These are phyloP conservation scores for Globisporangium lucens DNA, from an alignment of 352 stramenopile species.

Conservation along the genomic window DNA sequence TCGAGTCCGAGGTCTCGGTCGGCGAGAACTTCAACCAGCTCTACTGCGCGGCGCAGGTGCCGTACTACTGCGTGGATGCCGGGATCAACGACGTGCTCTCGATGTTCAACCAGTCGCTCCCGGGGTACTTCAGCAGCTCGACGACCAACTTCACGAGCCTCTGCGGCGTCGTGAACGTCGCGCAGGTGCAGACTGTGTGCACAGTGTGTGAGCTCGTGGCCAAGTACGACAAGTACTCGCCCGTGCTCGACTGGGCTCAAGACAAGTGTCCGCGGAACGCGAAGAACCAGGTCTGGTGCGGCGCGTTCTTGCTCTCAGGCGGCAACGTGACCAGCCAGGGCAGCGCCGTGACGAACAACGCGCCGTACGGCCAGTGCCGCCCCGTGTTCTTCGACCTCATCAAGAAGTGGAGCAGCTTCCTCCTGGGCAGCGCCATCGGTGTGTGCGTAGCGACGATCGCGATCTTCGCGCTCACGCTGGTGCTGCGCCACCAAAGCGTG, in stretches of 20 bases:
- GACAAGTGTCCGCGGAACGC: conserved; percentile 46
- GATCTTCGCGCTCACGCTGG: conserved; percentile 53
- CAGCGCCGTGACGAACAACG: conserved; percentile 35
- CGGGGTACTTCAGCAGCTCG: conserved; percentile 34
- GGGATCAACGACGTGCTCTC: conserved; percentile 40
- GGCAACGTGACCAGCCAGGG: conserved; percentile 19
- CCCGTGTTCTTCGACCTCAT: conserved; percentile 57
- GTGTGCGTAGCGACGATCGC: conserved; percentile 42
- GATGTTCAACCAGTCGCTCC: conserved; percentile 51
- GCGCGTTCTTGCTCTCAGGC: conserved; percentile 46
- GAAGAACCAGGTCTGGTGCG: conserved; percentile 70
- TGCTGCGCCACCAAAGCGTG: conserved; percentile 42
- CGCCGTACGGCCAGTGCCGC: conserved; percentile 72
- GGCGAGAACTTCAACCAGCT: conserved; percentile 75
- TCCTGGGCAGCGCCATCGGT: conserved; percentile 55
- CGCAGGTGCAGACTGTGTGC: conserved; percentile 51
- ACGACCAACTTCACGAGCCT: conserved; percentile 53
- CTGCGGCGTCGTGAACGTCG: conserved; percentile 39
- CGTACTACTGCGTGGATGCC: conserved; percentile 70
- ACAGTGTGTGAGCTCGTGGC: conserved; percentile 48
- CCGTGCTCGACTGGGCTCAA: conserved; percentile 66
- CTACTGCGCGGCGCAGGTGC: conserved; percentile 78
- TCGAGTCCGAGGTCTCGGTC: conserved; percentile 41
- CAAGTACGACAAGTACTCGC: conserved; percentile 58
- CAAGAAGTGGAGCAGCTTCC: conserved; percentile 62